Evolutionary conservation across 2,329 filamentous ascomycete species (phyloP).

Genomic region (Trichophyton verrucosum): DNA sequence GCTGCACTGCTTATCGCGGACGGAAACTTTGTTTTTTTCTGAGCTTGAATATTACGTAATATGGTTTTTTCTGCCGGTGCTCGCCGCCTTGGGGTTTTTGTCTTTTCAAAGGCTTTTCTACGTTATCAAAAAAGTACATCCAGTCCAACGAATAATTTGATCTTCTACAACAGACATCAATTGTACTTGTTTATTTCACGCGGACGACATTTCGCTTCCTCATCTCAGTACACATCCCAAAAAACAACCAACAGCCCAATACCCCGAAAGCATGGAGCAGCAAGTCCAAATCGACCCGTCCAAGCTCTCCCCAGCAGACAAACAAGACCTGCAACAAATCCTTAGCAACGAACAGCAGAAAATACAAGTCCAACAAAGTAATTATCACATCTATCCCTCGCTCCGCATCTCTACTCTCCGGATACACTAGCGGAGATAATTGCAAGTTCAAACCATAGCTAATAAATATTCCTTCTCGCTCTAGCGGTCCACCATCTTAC

Average conservation of each 20-base stretch:
- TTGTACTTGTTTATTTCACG: too few relatives aligned
- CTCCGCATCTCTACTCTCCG: background rate
- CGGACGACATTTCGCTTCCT: too few relatives aligned
- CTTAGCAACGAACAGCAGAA: constrained; percentile 76
- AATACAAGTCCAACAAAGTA: constrained; percentile 44
- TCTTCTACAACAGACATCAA: background rate
- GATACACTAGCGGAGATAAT: background rate
- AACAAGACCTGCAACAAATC: constrained; percentile 77
- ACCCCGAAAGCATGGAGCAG: constrained; percentile 23
- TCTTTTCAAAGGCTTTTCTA: background rate
- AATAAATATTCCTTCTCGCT: background rate
- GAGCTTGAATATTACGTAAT: background rate
- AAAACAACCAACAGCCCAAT: background rate
- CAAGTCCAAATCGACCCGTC: constrained; percentile 48
- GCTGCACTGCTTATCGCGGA: background rate
- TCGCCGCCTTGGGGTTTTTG: background rate
- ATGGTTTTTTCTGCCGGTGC: background rate
- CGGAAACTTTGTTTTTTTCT: background rate
- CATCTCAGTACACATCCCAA: too few relatives aligned
- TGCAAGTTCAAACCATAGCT: background rate
- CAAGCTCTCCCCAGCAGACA: constrained; percentile 68
- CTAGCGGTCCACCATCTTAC: constrained; percentile 55
- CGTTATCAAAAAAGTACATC: background rate
- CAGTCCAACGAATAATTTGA: background rate
- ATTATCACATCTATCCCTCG: constrained; percentile 8